Evolutionary conservation across 31 red algal species (phyloP).

Genomic region (Odonthalia washingtoniensis): DNA sequence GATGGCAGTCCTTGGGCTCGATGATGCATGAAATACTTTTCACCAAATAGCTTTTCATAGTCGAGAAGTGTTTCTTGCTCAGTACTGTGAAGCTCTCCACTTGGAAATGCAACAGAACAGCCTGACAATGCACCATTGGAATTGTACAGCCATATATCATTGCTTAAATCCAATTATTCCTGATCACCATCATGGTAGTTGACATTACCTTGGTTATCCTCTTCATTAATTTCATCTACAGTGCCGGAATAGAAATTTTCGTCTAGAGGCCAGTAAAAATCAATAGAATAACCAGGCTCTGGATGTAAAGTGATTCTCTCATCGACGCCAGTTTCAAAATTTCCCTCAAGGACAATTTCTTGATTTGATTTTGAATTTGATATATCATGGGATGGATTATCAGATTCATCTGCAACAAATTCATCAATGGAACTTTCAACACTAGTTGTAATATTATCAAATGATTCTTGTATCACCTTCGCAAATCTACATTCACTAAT

Average conservation of each 20-base stretch:
- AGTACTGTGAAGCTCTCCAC: neutral
- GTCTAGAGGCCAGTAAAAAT: neutral
- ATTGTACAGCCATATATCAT: neutral
- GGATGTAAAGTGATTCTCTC: neutral
- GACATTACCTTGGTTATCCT: neutral
- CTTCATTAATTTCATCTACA: neutral
- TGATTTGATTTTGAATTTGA: neutral
- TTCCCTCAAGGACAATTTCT: too few relatives aligned
- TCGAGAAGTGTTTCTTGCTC: neutral
- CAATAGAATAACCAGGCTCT: neutral
- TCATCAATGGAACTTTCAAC: neutral
- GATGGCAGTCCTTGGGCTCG: constrained; percentile 9
- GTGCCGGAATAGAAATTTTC: neutral
- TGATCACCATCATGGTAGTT: neutral
- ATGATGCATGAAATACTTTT: neutral
- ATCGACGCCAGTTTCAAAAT: neutral
- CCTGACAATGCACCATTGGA: too few relatives aligned
- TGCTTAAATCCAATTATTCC: neutral
- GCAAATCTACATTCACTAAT: neutral
- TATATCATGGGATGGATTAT: neutral
- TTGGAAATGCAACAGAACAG: neutral
- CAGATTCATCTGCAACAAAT: neutral
- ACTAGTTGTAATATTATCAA: neutral
- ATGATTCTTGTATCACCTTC: neutral
- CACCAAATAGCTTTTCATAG: neutral